Evolutionary conservation across 208 protist species (phyloP), one percentile per base, ranked within the genome.

Genomic region (Trypanosoma lewisi): DNA sequence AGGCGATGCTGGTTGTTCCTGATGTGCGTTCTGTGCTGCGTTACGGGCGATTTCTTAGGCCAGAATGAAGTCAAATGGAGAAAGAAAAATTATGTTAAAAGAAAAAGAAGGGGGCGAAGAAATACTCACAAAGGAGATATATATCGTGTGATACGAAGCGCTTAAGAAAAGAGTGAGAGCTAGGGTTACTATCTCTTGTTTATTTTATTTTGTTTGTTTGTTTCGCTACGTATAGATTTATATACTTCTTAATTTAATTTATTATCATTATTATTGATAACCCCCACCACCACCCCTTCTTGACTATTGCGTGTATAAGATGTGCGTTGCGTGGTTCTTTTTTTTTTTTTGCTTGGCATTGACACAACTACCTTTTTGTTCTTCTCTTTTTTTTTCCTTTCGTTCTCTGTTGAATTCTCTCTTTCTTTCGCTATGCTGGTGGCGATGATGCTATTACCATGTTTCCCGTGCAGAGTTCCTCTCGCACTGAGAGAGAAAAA

Each of bases 11-110:
- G 23, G 80, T 87, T 19, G 89, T 89, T 7, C 85, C 89, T 4
- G 89, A 95, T 52, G 89, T 93, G 12, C 73, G 89, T 0, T 93
- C 89, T 19, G 72, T 95, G 34, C 70, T 95, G 27, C 73, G 85
- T 4, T 70, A 91, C 14, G 88, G 88, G 12, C 33, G 58, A 44
- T 12, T 58, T 23, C 7, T 16, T 39, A 16, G 9, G 27, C n/a
- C 34, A 7, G 1, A 39, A 27, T 0, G 12, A 39, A 56, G 4
- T 39, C n/a, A n/a, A n/a, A n/a, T n/a, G n/a, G n/a, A n/a, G n/a
- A n/a, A n/a, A n/a, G n/a, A n/a, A n/a, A n/a, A n/a, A n/a, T n/a
- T n/a, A n/a, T n/a, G n/a, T n/a, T n/a, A n/a, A n/a, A n/a, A n/a
- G n/a, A n/a, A n/a, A n/a, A n/a, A n/a, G n/a, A n/a, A n/a, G n/a